These are phyloP conservation scores for Discostella stelligeroides DNA, from an alignment of 108 stramenopile genomes.

Conservation along the genomic window DNA sequence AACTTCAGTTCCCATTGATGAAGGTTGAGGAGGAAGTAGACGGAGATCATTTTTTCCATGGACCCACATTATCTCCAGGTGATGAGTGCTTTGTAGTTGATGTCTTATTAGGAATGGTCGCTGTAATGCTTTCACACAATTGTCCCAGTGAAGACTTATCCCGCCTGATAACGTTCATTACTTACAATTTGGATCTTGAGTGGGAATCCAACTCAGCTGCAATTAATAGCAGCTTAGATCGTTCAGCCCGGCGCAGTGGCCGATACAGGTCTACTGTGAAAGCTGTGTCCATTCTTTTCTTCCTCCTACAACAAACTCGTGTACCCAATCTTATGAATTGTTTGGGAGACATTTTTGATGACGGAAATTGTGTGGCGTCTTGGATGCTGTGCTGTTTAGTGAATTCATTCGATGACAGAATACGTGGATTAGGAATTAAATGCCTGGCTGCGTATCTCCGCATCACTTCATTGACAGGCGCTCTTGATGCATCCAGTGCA, in stretches of 20 bases:
- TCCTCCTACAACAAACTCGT: conserved; percentile 35
- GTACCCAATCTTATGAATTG: conserved; percentile 44
- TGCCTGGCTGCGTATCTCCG: conserved; percentile 62
- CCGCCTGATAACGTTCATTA: conserved; percentile 58
- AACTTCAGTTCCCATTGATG: too few relatives aligned
- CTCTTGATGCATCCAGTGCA: conserved; percentile 5
- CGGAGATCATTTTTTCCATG: too few relatives aligned
- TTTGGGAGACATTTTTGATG: conserved; percentile 57
- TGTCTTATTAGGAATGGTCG: conserved; percentile 63
- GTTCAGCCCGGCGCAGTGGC: conserved; percentile 12
- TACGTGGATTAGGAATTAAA: conserved; percentile 69
- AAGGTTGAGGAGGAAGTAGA: too few relatives aligned
- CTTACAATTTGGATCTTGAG: conserved; percentile 57
- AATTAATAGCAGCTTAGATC: conserved; percentile 13
- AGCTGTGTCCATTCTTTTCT: conserved; percentile 47
- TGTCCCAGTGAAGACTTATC: conserved; percentile 42
- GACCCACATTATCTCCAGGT: conserved; percentile 19
- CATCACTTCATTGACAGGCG: conserved; percentile 17
- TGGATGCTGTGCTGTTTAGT: conserved; percentile 80
- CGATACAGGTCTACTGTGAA: conserved; percentile 42
- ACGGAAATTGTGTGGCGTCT: conserved; percentile 49
- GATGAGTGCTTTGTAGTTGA: conserved; percentile 57
- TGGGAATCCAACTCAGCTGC: conserved; percentile 47
- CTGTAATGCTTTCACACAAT: conserved; percentile 45
- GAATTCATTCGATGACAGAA: conserved; percentile 67